Percentiles rank a stretch among this genome's conserved stretches.
These are phyloP conservation scores for Viridothelium virens DNA, from an alignment of 495 filamentous ascomycete genomes.

Conservation along the genomic window DNA sequence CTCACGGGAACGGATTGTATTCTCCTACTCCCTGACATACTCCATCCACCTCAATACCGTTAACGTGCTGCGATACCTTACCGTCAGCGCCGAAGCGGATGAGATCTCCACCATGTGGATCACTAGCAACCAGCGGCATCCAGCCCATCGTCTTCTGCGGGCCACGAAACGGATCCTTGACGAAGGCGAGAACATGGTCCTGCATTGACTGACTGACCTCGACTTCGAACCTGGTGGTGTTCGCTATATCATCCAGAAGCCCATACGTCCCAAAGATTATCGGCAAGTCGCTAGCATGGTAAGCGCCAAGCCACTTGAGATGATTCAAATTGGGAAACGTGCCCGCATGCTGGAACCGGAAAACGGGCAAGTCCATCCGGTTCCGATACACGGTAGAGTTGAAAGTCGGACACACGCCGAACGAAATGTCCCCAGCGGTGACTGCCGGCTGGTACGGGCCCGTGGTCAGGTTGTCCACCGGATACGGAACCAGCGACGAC, in stretches of 20 bases:
- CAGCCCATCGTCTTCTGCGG: conserved; percentile 22
- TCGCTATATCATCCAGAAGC: conserved; percentile 6
- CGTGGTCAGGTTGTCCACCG: conserved; percentile 14
- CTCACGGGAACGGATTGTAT: conserved; percentile 25
- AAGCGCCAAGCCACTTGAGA: conserved; percentile 24
- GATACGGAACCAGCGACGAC: conserved; percentile 14
- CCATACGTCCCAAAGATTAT: conserved; percentile 26
- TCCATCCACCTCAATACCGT: conserved; percentile 30
- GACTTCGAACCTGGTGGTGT: conserved; percentile 25
- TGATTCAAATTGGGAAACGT: conserved; percentile 26
- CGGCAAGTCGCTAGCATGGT: conserved; percentile 25
- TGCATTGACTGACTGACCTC: conserved; percentile 26
- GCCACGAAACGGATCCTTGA: conserved; percentile 27
- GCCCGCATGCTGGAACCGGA: conserved; percentile 29
- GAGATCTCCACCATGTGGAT: conserved; percentile 29
- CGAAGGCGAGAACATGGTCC: conserved; percentile 26
- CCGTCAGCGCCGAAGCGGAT: conserved; percentile 33
- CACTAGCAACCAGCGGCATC: conserved; percentile 27
- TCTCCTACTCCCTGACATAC: conserved; percentile 26
- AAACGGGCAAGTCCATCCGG: conserved; percentile 19
- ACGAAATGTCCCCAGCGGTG: conserved; percentile 15
- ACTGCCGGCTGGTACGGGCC: conserved; percentile 16
- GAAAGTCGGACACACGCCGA: conserved; percentile 17
- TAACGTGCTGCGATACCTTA: conserved; percentile 26
- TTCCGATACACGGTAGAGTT: conserved; percentile 18